Evolutionary conservation across 805 yeast genomes (phyloP), one percentile per base, ranked within the genome.

Genomic region (Ogataea ganodermae): DNA sequence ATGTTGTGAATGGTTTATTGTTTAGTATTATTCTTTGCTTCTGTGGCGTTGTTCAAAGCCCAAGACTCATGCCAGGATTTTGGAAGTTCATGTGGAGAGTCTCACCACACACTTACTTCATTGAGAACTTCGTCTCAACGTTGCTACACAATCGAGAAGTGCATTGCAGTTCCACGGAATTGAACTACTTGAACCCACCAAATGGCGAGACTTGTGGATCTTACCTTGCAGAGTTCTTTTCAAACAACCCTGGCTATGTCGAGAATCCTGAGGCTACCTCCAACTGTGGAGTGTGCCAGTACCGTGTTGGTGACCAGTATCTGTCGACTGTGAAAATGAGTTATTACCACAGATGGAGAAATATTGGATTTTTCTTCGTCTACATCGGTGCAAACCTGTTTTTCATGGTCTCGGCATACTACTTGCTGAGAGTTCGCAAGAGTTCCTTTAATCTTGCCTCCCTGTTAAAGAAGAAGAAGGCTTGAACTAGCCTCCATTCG

Each of bases 181-280:
- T 61, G 43, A 62, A 61, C 10, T 46, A 56, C 8, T 58, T 76
- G 57, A 66, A 63, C 36, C 77, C 80, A n/a, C 76, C 75, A 27
- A 26, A 48, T 21, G 83, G 81, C 20, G 66, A 70, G 59, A 76
- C 79, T 3, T 81, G 86, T 65, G 75, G 71, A n/a, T 60, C 65
- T 16, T 81, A 65, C 61, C 61, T 78, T 60, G 46, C 52, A 2
- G 49, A 56, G 6, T 72, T 66, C 56, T 59, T 76, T 22, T 45
- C 53, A 2, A 43, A 52, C 23, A 62, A 69, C 18, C 71, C 73
- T 35, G 86, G 86, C 18, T 79, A 79, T 59, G 50, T 81, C 21
- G 32, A 39, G 14, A 9, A 23, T 3, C 28, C 30, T 10, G 13
- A 12, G 2, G 60, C 74, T 48, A 63, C 71, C 6, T 44, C 52